These are phyloP conservation scores for Trichoderma brevicompactum DNA, from an alignment of 2,329 filamentous ascomycete species.

Conservation along the genomic window DNA sequence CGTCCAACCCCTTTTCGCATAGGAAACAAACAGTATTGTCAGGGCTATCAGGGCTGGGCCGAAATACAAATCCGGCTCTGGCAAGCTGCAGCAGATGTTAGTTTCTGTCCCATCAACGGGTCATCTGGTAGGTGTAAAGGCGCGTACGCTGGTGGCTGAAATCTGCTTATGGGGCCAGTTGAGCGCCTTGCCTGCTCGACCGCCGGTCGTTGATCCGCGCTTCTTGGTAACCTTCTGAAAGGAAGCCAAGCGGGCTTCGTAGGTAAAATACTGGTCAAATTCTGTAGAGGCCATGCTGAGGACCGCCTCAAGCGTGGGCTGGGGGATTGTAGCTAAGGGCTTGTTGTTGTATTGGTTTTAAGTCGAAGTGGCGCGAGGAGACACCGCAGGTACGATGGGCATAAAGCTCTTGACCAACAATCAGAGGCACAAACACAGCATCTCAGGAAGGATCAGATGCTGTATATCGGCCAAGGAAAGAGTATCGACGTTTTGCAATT, in stretches of 20 bases:
- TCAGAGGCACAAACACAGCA: conserved; percentile 15
- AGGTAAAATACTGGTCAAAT: conserved; percentile 59
- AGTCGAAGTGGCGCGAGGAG: background rate
- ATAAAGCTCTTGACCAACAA: conserved; percentile 12
- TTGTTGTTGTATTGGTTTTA: background rate
- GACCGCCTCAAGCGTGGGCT: conserved; percentile 7
- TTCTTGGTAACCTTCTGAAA: conserved; percentile 74
- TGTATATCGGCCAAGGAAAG: background rate
- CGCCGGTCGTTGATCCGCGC: conserved; percentile 67
- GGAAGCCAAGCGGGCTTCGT: conserved; percentile 77
- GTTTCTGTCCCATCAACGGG: conserved; percentile 21
- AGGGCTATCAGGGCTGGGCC: conserved; percentile 71
- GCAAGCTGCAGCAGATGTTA: conserved; percentile 68
- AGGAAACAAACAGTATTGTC: conserved; percentile 93
- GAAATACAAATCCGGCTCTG: conserved; percentile 88
- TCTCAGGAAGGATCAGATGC: conserved; percentile 21
- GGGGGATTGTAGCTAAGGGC: background rate
- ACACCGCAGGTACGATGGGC: conserved; percentile 22
- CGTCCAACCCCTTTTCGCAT: conserved; percentile 81
- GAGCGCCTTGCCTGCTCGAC: conserved; percentile 55
- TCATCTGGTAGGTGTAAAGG: background rate
- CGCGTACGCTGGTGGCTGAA: conserved; percentile 40
- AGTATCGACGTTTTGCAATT: background rate
- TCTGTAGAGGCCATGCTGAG: conserved; percentile 26
- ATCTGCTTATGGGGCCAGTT: conserved; percentile 74